Percentiles rank a stretch among this genome's conserved stretches.
These are phyloP conservation scores for Moniliophthora roreri DNA, from an alignment of 1,284 basidiomycete species.

Conservation along the genomic window DNA sequence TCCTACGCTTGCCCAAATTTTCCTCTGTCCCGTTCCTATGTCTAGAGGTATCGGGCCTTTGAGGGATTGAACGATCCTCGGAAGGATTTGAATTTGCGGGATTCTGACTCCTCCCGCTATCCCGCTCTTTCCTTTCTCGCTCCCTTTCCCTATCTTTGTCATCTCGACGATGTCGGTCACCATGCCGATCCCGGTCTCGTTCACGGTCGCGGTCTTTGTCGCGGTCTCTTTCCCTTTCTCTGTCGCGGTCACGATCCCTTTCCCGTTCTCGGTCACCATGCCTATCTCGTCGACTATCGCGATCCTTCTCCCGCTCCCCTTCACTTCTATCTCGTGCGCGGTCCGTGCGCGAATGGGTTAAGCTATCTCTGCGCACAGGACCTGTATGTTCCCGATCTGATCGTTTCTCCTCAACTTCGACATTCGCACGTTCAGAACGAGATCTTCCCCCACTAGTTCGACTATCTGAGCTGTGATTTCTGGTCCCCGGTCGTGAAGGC, in stretches of 20 bases:
- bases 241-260: constrained; percentile 26
- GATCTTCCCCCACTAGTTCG: constrained; percentile 64
- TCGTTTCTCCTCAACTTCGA: constrained; percentile 54
- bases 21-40: constrained; percentile 53
- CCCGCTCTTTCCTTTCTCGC: constrained; percentile 52
- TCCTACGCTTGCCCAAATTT: constrained; percentile 65
- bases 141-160: constrained; percentile 43
- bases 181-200: constrained; percentile 40
- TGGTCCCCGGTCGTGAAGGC: constrained; percentile 61
- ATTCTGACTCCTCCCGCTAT: constrained; percentile 45
- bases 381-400: constrained; percentile 41
- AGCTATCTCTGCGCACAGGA: constrained; percentile 42
- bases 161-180: constrained; percentile 23
- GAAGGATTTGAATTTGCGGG: constrained; percentile 22
- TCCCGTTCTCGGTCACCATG: constrained; percentile 25
- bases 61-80: constrained; percentile 55
- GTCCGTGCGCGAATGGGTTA: constrained; percentile 46
- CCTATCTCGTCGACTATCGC: constrained; percentile 43
- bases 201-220: constrained; percentile 43
- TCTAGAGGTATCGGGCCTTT: constrained; percentile 56
- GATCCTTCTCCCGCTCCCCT: constrained; percentile 18
- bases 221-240: constrained; percentile 31
- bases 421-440: constrained; percentile 48
- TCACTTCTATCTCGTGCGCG: constrained; percentile 37
- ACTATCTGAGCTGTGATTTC: constrained; percentile 72